Evolutionary conservation across 805 yeast genomes (phyloP), one percentile per base, ranked within the genome.

Genomic region (Komagataella phaffii): DNA sequence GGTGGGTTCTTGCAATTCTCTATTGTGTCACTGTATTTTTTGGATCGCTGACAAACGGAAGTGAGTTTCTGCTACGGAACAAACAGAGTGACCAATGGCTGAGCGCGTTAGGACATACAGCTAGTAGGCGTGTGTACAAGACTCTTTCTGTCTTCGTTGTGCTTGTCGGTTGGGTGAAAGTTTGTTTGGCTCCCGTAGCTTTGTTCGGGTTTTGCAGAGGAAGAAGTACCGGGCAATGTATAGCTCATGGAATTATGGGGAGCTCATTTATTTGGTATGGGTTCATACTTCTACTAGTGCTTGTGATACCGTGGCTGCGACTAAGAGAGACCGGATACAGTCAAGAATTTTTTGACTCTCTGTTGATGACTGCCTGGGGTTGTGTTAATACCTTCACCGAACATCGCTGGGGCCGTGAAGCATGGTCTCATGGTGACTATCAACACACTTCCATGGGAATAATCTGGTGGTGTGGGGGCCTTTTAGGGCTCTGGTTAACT

Each of bases 161-260:
- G 0, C 52, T 81, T 10, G 71, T 79, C 6, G 93, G 95, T 7
- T 88, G 95, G 85, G 83, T 89, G 7, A 81, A 87, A 56, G 76
- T 79, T 36, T 81, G 89, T 50, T 68, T 91, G 68, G 91, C 95
- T 0, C 88, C 91, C 5, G 83, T 87, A 47, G 85, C 96, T 1
- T 62, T 89, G 55, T 78, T 88, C 56, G 96, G 96, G 2, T 91
- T 89, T 65, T 91, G 98, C 67, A 81, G 88, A 58, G 85, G 76
- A 4, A 73, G 65, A 43, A 93, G 87, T 59, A 81, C 95, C 0
- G 98, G 98, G 21, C 98, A 91, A 67, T 91, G 98, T 65, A 77
- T 89, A 45, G 98, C 98, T 0, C 98, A 91, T 64, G 97, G 96
- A 3, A 87, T 91, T 54, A 91, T 91, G 98, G 98, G 98, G 0